Percentiles rank a stretch among this genome's conserved stretches.
phyloP scores from a whole-genome alignment of 352 stramenopile species.

The Aphanomyces stellatus region DNA sequence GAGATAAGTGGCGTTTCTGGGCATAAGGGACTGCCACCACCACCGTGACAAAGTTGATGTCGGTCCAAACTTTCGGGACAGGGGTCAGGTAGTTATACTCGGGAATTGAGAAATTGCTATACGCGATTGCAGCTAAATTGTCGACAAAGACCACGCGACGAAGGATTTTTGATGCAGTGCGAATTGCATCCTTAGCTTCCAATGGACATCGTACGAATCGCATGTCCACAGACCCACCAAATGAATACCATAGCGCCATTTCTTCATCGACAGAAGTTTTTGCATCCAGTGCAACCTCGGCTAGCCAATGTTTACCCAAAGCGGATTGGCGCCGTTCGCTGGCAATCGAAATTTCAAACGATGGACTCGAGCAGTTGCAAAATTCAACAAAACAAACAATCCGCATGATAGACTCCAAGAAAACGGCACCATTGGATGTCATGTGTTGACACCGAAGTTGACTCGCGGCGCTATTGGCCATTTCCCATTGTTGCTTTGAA shows the following conservation, averaged over 20 bases:
- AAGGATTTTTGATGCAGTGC: no score
- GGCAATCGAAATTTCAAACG: neutral
- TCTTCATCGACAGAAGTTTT: neutral
- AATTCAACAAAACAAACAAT: neutral
- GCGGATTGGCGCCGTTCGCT: neutral
- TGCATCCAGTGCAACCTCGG: neutral
- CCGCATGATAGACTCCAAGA: neutral
- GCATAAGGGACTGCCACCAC: no score
- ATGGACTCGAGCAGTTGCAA: neutral
- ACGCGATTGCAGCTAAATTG: no score
- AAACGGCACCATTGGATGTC: neutral
- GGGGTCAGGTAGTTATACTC: no score
- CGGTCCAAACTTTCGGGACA: no score
- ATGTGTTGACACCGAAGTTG: neutral
- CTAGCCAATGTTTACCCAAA: neutral
- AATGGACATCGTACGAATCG: no score
- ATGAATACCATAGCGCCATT: neutral
- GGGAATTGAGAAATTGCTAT: neutral
- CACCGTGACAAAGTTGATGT: no score
- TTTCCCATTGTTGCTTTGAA: neutral
- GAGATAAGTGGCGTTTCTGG: no score
- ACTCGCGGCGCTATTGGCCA: neutral
- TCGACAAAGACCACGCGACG: no score
- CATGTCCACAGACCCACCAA: no score
- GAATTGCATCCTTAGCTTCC: no score